Conservation (phyloP, 768 basidiomycete species). For the Russula griseocarnosa region DNA sequence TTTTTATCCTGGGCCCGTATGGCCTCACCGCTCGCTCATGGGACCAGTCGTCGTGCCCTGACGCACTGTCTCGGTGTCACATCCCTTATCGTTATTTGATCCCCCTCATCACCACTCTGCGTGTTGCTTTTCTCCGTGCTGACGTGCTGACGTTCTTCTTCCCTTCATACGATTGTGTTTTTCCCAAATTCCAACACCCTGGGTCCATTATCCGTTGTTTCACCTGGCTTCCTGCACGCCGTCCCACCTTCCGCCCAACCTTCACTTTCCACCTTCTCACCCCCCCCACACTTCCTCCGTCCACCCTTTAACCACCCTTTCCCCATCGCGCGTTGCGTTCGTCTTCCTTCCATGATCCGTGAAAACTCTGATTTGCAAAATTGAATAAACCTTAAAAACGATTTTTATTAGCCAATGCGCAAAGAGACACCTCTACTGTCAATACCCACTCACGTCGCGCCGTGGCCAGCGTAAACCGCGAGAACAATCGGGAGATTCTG, state of each 20-base stretch:
- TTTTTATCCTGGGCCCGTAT: conserved; percentile 9
- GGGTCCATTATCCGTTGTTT: not conserved
- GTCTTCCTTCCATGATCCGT: no score
- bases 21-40: conserved; percentile 4
- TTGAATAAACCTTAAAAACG: not conserved
- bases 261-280: not conserved
- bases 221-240: not conserved
- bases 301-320: not conserved
- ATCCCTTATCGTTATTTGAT: conserved; percentile 11
- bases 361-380: not conserved
- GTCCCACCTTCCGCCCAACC: not conserved
- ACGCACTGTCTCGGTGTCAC: not conserved
- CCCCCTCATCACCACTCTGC: not conserved
- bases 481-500: not conserved
- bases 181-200: not conserved
- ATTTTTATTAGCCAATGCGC: conserved; percentile 26
- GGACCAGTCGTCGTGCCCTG: conserved; percentile 9
- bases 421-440: conserved; percentile 25
- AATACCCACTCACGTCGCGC: conserved; percentile 29
- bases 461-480: conserved; percentile 30
- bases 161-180: conserved; percentile 1
- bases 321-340: not conserved
- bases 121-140: not conserved
- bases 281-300: not conserved
- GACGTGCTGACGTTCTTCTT: conserved; percentile 10